These are phyloP conservation scores for Andrographis paniculata DNA, from an alignment of 305 asterid genomes.

Conservation along the genomic window DNA sequence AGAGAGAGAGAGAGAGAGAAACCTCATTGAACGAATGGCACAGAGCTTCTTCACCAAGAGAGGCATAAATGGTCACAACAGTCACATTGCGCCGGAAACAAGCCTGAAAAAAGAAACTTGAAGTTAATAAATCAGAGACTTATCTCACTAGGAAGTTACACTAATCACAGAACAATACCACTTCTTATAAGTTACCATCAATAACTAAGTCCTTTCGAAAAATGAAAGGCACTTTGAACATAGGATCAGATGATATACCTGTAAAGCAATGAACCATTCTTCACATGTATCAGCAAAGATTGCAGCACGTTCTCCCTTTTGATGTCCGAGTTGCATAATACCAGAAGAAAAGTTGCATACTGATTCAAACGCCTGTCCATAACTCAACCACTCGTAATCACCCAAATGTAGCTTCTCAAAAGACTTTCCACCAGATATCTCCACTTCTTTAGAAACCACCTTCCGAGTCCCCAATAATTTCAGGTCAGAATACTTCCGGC, in stretches of 20 bases:
- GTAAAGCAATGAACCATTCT: constrained; percentile 95
- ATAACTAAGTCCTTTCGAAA: no score
- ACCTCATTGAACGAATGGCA: constrained; percentile 97
- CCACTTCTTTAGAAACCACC: constrained; percentile 64
- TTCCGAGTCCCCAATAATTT: constrained; percentile 73
- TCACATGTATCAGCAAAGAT: constrained; percentile 94
- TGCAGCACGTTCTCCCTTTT: constrained; percentile 85
- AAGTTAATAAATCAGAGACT: constrained; percentile 10
- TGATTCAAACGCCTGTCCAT: constrained; percentile 65
- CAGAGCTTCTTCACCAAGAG: constrained; percentile 94
- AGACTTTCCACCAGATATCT: constrained; percentile 65
- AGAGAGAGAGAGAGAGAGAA: constrained; percentile 24
- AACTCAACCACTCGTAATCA: constrained; percentile 85
- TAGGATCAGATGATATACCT: constrained; percentile 41
- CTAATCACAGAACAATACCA: no score
- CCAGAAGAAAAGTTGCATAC: constrained; percentile 88
- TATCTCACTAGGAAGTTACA: constrained; percentile 2
- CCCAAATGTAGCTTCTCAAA: constrained; percentile 98
- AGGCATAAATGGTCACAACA: constrained; percentile 95
- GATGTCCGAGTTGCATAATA: constrained; percentile 79
- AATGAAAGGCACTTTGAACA: constrained; percentile 6
- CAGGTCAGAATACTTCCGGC: constrained; percentile 42
- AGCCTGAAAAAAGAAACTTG: constrained; percentile 44
- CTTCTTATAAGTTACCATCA: no score
- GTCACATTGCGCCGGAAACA: constrained; percentile 95